Percentiles rank a stretch among this genome's conserved stretches.
These are phyloP conservation scores for Pilobolus umbonatus DNA, from an alignment of 192 early-diverging fungal genomes.

Conservation along the genomic window DNA sequence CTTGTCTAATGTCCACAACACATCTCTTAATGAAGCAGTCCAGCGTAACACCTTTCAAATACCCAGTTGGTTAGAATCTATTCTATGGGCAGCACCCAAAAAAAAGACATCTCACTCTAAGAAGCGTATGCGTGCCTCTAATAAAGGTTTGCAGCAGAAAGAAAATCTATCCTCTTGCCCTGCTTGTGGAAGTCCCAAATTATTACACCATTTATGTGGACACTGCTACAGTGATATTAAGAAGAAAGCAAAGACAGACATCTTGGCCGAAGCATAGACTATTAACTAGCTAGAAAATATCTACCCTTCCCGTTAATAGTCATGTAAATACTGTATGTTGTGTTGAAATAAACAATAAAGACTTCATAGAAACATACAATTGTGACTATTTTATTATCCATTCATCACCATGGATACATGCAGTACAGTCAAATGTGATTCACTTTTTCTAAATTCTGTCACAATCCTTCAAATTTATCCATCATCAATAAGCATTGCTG, in stretches of 20 bases:
- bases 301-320: no score
- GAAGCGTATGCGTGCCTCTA: conserved; percentile 79
- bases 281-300: no score
- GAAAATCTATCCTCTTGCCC: conserved; percentile 69
- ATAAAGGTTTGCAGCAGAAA: conserved; percentile 69
- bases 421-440: no score
- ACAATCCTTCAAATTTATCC: no score
- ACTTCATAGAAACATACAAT: no score
- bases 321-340: no score
- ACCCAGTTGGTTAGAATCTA: conserved; percentile 49
- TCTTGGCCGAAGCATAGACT: neutral
- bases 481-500: no score
- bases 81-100: conserved; percentile 86
- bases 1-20: neutral
- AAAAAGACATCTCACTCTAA: conserved; percentile 90
- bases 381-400: no score
- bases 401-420: no score
- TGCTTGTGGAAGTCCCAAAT: conserved; percentile 68
- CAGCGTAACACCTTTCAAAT: conserved; percentile 18
- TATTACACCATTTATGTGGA: conserved; percentile 73
- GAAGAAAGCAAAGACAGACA: conserved; percentile 17
- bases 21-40: neutral
- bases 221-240: conserved; percentile 71
- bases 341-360: no score
- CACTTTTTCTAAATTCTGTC: no score